Evolutionary conservation across 306 rosid genomes (phyloP).

Genomic region (Canavalia gladiata): DNA sequence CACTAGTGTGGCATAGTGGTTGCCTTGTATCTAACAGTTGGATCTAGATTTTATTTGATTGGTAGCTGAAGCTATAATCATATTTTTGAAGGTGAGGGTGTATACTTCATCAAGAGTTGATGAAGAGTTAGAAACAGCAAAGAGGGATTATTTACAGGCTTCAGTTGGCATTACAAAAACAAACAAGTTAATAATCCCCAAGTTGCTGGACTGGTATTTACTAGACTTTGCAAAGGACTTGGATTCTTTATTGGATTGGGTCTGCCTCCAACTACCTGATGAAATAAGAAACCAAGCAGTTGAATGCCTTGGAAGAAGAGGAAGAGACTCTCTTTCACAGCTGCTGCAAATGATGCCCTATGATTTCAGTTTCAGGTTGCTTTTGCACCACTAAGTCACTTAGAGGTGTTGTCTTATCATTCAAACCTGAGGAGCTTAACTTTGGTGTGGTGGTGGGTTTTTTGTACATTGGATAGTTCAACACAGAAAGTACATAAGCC

Average conservation of each 20-base stretch:
- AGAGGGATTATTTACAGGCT: constrained; percentile 90
- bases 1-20: not conserved
- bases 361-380: constrained; percentile 91
- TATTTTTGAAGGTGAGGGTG: constrained; percentile 77
- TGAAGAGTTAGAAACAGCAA: constrained; percentile 87
- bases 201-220: constrained; percentile 89
- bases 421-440: constrained; percentile 15
- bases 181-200: constrained; percentile 78
- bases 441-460: constrained; percentile 48
- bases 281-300: constrained; percentile 72
- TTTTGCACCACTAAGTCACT: constrained; percentile 57
- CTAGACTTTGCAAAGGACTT: constrained; percentile 94
- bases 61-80: constrained; percentile 17
- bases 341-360: constrained; percentile 78
- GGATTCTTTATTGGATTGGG: constrained; percentile 88
- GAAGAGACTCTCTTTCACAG: constrained; percentile 67
- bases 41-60: not conserved
- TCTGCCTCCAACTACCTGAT: constrained; percentile 83
- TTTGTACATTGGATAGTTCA: constrained; percentile 56
- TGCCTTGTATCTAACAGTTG: not conserved
- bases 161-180: constrained; percentile 75
- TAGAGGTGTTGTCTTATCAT: not conserved
- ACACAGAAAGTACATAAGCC: constrained; percentile 53
- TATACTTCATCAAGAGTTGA: constrained; percentile 82
- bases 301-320: constrained; percentile 72